These are phyloP conservation scores for Sarocladium oryzae DNA, from an alignment of 2,329 filamentous ascomycete genomes.

Conservation along the genomic window DNA sequence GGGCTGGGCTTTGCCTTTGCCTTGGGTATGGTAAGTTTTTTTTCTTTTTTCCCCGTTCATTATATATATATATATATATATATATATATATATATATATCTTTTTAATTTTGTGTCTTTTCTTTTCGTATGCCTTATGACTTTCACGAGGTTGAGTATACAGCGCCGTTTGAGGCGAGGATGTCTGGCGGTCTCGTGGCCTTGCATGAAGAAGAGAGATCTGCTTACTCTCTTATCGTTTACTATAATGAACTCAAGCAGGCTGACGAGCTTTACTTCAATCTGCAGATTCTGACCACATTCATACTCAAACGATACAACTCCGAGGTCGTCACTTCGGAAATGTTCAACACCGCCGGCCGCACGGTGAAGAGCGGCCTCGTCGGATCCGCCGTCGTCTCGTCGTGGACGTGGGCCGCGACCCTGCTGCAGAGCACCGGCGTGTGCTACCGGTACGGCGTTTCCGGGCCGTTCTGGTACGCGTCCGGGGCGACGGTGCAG, in stretches of 20 bases:
- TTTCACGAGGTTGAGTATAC: too few relatives aligned
- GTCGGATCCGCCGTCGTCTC: constrained; percentile 78
- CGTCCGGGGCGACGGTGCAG: constrained; percentile 63
- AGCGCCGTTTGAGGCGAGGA: too few relatives aligned
- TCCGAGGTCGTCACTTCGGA: constrained; percentile 66
- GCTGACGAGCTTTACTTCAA: background rate
- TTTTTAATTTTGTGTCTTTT: too few relatives aligned
- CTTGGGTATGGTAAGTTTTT: constrained; percentile 24
- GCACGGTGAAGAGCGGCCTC: constrained; percentile 79
- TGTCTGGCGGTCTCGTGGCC: background rate
- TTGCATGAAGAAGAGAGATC: constrained; percentile 32
- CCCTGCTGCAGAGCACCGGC: constrained; percentile 63
- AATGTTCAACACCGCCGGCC: constrained; percentile 68
- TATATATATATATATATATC: too few relatives aligned
- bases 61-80: too few relatives aligned
- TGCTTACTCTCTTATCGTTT: background rate
- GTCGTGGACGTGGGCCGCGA: constrained; percentile 78
- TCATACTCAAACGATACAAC: constrained; percentile 51
- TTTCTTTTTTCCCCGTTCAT: background rate
- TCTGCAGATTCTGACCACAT: constrained; percentile 38
- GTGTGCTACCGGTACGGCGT: constrained; percentile 70
- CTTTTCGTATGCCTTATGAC: too few relatives aligned
- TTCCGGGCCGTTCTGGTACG: constrained; percentile 47
- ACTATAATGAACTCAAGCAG: background rate
- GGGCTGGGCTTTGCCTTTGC: constrained; percentile 53